Conservation (phyloP, 108 stramenopile species). For the Cyclostephanos tholiformis region DNA sequence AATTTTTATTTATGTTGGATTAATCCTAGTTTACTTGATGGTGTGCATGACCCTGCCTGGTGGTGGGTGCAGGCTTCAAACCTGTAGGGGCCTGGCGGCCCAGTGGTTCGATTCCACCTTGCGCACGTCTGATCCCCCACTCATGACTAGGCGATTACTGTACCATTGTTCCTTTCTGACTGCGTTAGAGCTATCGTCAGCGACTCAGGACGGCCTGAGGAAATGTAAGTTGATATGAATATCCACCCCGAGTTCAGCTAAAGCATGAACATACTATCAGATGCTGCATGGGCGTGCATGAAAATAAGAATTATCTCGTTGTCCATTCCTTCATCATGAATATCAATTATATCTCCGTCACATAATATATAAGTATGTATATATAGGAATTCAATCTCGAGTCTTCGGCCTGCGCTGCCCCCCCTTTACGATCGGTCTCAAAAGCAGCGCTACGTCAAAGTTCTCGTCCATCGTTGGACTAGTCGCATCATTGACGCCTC, state of each 20-base stretch:
- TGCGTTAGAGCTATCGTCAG: too few species aligned
- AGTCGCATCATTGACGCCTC: neutral
- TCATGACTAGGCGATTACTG: too few species aligned
- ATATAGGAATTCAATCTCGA: slow-evolving; percentile 3
- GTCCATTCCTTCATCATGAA: neutral
- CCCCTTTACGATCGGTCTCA: slow-evolving; percentile 20
- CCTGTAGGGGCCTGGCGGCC: neutral
- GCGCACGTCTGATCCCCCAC: neutral
- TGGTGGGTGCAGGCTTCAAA: slow-evolving; percentile 5
- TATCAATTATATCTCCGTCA: too few species aligned
- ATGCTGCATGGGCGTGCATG: too few species aligned
- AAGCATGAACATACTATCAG: too few species aligned
- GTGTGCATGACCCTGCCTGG: slow-evolving; percentile 3
- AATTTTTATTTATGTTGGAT: too few species aligned
- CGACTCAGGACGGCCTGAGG: too few species aligned
- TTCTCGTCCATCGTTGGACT: neutral
- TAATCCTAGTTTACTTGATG: too few species aligned
- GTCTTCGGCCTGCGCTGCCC: slow-evolving; percentile 14
- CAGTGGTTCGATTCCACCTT: slow-evolving; percentile 13
- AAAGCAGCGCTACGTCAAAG: slow-evolving; percentile 10
- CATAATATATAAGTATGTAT: neutral
- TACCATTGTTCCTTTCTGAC: too few species aligned
- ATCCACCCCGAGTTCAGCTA: too few species aligned
- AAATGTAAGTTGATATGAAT: too few species aligned
- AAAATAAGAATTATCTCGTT: too few species aligned